A percentile compares a stretch with the other conserved stretches of the same genome.
phyloP scores from a whole-genome alignment of 2,329 filamentous ascomycete species.

The Tolypocladium inflatum region DNA sequence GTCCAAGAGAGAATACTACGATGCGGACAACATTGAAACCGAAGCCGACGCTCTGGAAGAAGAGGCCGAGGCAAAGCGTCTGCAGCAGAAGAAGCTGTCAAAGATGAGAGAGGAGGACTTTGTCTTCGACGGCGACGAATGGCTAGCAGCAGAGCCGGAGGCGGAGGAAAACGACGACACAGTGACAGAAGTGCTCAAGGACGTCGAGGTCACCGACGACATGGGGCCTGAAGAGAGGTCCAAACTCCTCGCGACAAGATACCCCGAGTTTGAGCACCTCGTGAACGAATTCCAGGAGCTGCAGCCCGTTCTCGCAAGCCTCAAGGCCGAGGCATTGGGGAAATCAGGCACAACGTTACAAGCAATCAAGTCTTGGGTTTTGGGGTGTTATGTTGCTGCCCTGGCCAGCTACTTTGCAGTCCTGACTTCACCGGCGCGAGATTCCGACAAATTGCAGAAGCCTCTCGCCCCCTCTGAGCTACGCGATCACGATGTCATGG shows the following conservation, averaged over 20 bases:
- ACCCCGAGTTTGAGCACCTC: constrained; percentile 86
- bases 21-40: constrained; percentile 65
- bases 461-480: constrained; percentile 69
- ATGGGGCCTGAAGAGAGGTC: constrained; percentile 68
- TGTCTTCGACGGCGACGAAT: constrained; percentile 82
- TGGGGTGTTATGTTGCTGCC: constrained; percentile 78
- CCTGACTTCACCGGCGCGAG: constrained; percentile 68
- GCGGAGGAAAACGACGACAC: constrained; percentile 45
- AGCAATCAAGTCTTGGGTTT: constrained; percentile 65
- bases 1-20: constrained; percentile 84
- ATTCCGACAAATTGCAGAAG: constrained; percentile 40
- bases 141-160: constrained; percentile 52
- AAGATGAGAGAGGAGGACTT: constrained; percentile 90
- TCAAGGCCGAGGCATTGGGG: constrained; percentile 48
- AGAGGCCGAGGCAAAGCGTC: constrained; percentile 76
- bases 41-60: constrained; percentile 72
- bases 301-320: constrained; percentile 52
- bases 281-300: constrained; percentile 71
- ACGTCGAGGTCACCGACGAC: constrained; percentile 69
- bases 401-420: constrained; percentile 93
- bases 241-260: constrained; percentile 67
- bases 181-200: constrained; percentile 81
- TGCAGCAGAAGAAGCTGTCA: constrained; percentile 85
- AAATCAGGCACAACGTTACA: constrained; percentile 44
- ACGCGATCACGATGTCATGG: constrained; percentile 87